Evolutionary conservation across 2,329 filamentous ascomycete genomes (phyloP), one percentile per base, ranked within the genome.

Genomic region (Alternaria metachromatica): DNA sequence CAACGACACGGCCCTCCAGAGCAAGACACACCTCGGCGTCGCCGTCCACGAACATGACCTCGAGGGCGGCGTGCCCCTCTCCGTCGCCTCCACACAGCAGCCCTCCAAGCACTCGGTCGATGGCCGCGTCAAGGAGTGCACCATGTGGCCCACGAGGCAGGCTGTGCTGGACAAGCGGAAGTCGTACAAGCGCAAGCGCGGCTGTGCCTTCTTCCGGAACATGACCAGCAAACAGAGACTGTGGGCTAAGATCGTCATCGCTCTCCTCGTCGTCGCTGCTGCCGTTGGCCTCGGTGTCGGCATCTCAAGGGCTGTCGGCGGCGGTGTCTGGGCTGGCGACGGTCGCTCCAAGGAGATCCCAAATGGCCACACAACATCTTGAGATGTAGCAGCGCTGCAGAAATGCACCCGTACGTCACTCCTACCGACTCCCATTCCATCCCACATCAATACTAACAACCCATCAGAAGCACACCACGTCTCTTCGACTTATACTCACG

Each of bases 101-200:
- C 75, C 72, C 28, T 76, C 76, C 64, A 82, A 81, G 66, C 65
- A 78, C 58, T 78, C 75, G 25, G 76, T 84, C 65, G 82, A 83
- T 64, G 80, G 76, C 57, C 72, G 78, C 57, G 69, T 73, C 68
- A 83, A 84, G 72, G 84, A 85, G 64, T 84, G 83, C 80, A 82
- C 80, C 67, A 84, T 85, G 82, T 85, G 84, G 84, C 84, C 84
- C 8, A 82, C 82, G 45, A 80, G 80, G 67, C 80, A 83, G 72
- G 82, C 83, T 30, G 79, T 85, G 60, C 76, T 81, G 69, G 79
- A 82, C 68, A 80, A 80, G 72, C 77, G 79, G 60, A 78, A 77
- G 72, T 69, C 67, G 44, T 77, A 78, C 71, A 78, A 82, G 74
- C 73, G 79, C 49, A 72, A 72, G 51, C 76, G 75, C 53, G 79